A percentile compares a stretch with the other conserved stretches of the same genome.
Evolutionary conservation across 129 eudicot species (phyloP).

Genomic region (Ambrosia artemisiifolia): DNA sequence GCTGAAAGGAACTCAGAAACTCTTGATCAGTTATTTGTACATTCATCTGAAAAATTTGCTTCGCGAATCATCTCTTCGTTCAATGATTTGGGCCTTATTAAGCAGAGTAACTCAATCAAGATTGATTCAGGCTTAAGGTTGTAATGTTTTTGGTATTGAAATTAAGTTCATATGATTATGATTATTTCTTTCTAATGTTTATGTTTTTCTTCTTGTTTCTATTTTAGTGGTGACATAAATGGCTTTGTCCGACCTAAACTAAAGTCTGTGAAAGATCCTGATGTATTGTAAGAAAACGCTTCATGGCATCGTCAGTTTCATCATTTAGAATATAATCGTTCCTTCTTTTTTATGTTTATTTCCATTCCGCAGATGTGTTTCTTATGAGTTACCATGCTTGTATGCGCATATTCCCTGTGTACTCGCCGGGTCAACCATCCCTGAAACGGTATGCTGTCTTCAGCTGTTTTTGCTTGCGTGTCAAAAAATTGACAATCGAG

Average conservation of each 20-base stretch:
- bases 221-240: slow-evolving; percentile 31
- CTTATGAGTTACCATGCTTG: slow-evolving; percentile 28
- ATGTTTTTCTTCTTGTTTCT: not conserved
- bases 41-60: slow-evolving; percentile 23
- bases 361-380: slow-evolving; percentile 35
- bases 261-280: not conserved
- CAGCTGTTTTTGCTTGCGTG: not conserved
- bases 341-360: not conserved
- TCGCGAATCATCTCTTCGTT: not conserved
- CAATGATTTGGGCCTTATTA: not conserved
- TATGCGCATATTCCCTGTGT: slow-evolving; percentile 26
- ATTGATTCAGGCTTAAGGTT: slow-evolving; percentile 34
- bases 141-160: not conserved
- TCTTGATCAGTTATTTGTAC: slow-evolving; percentile 34
- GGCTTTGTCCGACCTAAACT: slow-evolving; percentile 29
- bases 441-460: slow-evolving; percentile 38
- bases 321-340: not conserved
- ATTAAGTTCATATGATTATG: not conserved
- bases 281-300: slow-evolving; percentile 35
- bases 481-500: not conserved
- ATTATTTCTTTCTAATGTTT: not conserved
- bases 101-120: slow-evolving; percentile 17
- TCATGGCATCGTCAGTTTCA: not conserved
- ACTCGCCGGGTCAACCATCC: slow-evolving; percentile 40
- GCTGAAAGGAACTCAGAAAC: slow-evolving; percentile 32